phyloP scores from a whole-genome alignment of 345 rosid genomes.

The Hypericum androsaemum region DNA sequence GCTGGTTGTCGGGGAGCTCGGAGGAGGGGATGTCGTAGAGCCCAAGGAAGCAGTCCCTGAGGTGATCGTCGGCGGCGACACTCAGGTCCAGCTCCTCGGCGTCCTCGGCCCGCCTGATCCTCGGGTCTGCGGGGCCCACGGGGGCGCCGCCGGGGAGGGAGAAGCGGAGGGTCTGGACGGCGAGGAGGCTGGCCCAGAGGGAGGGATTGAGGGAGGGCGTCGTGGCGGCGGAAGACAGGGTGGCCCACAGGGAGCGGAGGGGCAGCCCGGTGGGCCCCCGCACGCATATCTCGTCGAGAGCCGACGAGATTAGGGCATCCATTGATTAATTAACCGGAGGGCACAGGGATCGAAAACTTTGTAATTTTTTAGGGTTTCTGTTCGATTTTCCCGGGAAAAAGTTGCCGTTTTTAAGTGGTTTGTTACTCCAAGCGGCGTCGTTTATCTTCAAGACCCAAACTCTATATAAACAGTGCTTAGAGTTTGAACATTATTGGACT shows the following conservation, averaged over 20 bases:
- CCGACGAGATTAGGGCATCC: conserved; percentile 9
- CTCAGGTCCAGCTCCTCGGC: not conserved
- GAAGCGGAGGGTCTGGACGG: conserved; percentile 2
- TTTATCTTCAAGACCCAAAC: too few species aligned
- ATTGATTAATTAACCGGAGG: not conserved
- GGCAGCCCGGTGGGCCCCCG: not conserved
- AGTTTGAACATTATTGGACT: too few species aligned
- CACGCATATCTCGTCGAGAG: conserved; percentile 2
- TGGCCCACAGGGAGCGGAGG: not conserved
- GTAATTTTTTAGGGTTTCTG: too few species aligned
- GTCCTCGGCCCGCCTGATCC: not conserved
- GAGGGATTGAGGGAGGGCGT: conserved; percentile 2
- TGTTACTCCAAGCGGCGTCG: too few species aligned
- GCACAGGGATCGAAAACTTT: too few species aligned
- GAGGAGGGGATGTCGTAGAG: conserved; percentile 3
- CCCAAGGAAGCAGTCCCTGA: conserved; percentile 5
- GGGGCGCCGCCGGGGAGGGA: not conserved
- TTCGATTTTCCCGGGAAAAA: too few species aligned
- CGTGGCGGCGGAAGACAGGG: not conserved
- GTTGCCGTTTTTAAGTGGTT: too few species aligned
- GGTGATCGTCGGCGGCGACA: not conserved
- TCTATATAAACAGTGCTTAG: too few species aligned
- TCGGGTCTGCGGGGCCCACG: not conserved
- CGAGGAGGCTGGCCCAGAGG: conserved; percentile 3
- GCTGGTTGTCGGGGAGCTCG: not conserved